These are phyloP conservation scores for Clonostachys rhizophaga DNA, from an alignment of 2,329 filamentous ascomycete genomes.

Conservation along the genomic window DNA sequence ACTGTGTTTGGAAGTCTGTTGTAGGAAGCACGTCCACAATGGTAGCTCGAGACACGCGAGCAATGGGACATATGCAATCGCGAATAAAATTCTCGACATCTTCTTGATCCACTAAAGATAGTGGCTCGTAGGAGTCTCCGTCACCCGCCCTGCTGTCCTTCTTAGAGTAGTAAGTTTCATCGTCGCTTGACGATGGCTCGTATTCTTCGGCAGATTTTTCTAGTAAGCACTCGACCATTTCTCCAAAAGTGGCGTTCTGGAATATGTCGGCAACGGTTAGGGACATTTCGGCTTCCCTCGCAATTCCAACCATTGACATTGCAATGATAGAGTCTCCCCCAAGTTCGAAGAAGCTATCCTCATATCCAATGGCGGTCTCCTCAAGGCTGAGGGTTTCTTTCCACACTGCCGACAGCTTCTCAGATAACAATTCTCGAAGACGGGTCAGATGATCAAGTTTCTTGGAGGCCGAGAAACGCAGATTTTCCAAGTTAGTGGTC, in stretches of 20 bases:
- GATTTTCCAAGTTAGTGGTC: neutral
- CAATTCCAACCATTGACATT: slow-evolving; percentile 41
- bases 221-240: slow-evolving; percentile 10
- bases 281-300: slow-evolving; percentile 27
- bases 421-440: slow-evolving; percentile 2
- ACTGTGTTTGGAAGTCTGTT: slow-evolving; percentile 2
- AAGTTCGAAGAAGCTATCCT: slow-evolving; percentile 5
- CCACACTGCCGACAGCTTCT: slow-evolving; percentile 5
- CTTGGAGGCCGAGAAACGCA: neutral
- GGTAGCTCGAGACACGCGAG: slow-evolving; percentile 10
- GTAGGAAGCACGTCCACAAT: slow-evolving; percentile 1
- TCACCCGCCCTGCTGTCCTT: neutral
- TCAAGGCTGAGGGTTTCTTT: slow-evolving; percentile 3
- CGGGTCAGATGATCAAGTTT: neutral
- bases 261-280: slow-evolving; percentile 41
- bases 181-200: slow-evolving; percentile 2
- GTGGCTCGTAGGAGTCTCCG: slow-evolving; percentile 1
- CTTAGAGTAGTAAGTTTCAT: slow-evolving; percentile 2
- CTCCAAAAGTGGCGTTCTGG: slow-evolving; percentile 31
- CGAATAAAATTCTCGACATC: slow-evolving; percentile 3
- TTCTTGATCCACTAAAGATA: slow-evolving; percentile 1
- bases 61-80: slow-evolving; percentile 7
- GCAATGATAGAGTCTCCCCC: slow-evolving; percentile 49
- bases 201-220: slow-evolving; percentile 1
- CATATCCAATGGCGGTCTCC: slow-evolving; percentile 1